Evolutionary conservation across 2,329 filamentous ascomycete species (phyloP).

Genomic region (Colletotrichum endophyticum): DNA sequence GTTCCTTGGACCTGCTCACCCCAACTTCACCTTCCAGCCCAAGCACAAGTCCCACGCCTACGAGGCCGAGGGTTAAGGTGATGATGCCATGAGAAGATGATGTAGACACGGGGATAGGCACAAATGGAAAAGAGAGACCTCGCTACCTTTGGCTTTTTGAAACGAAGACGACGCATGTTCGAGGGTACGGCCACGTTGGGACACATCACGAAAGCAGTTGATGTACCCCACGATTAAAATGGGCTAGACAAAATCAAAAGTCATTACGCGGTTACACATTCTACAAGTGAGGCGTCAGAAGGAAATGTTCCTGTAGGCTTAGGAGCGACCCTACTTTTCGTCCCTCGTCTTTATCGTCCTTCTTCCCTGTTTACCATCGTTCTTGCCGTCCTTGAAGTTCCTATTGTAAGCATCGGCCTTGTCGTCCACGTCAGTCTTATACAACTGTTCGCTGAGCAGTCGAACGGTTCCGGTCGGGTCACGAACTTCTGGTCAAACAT

Average conservation of each 20-base stretch:
- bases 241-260: neutral
- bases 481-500: neutral
- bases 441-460: neutral
- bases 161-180: neutral
- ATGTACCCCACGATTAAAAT: neutral
- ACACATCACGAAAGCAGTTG: neutral
- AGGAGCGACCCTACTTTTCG: neutral
- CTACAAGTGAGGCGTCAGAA: neutral
- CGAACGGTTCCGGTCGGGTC: neutral
- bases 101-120: neutral
- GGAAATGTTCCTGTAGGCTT: accelerated
- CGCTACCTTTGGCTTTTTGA: neutral
- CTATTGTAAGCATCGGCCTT: neutral
- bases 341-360: neutral
- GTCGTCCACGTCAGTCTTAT: neutral
- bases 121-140: neutral
- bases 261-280: neutral
- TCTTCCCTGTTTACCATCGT: too few relatives aligned
- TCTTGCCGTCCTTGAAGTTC: neutral
- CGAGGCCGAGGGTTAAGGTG: constrained; percentile 70
- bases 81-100: neutral
- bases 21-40: constrained; percentile 91
- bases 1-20: constrained; percentile 91
- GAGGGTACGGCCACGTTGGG: neutral
- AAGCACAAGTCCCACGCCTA: constrained; percentile 98